phyloP scores from a whole-genome alignment of 2,329 filamentous ascomycete genomes.

The Albifimbria verrucaria region DNA sequence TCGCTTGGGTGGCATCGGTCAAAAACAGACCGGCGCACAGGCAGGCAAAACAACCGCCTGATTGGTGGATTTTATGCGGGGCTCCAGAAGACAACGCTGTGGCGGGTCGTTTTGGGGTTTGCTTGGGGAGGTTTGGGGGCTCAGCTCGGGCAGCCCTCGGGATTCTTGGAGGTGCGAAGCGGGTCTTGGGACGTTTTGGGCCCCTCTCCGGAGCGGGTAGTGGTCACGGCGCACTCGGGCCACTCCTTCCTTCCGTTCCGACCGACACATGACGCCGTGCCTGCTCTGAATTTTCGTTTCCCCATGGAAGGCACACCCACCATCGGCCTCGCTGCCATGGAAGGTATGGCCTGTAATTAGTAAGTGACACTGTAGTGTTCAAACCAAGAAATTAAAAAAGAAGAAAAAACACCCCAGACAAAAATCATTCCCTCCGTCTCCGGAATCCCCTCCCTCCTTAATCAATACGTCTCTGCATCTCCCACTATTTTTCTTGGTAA shows the following conservation, averaged over 20 bases:
- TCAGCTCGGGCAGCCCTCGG: background rate
- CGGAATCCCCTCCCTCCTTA: too few relatives aligned
- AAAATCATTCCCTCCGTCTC: background rate
- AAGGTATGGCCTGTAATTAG: too few relatives aligned
- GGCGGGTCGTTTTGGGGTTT: background rate
- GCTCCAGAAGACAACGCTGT: background rate
- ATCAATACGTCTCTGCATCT: background rate
- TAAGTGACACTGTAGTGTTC: too few relatives aligned
- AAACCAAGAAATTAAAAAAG: too few relatives aligned
- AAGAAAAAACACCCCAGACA: background rate
- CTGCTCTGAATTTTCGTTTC: too few relatives aligned
- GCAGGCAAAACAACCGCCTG: slow-evolving; percentile 7
- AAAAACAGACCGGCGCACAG: background rate
- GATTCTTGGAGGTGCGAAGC: background rate
- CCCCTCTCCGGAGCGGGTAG: background rate
- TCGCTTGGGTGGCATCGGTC: too few relatives aligned
- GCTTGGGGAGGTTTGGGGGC: background rate
- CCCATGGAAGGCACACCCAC: too few relatives aligned
- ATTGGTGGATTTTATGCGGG: slow-evolving; percentile 21
- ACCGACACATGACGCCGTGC: too few relatives aligned
- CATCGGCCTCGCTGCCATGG: too few relatives aligned
- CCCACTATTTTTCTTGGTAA: background rate
- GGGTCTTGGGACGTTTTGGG: background rate
- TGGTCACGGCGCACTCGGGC: background rate
- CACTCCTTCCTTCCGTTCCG: too few relatives aligned